phyloP scores from a whole-genome alignment of 2,329 filamentous ascomycete genomes.

The Aspergillus vadensis region DNA sequence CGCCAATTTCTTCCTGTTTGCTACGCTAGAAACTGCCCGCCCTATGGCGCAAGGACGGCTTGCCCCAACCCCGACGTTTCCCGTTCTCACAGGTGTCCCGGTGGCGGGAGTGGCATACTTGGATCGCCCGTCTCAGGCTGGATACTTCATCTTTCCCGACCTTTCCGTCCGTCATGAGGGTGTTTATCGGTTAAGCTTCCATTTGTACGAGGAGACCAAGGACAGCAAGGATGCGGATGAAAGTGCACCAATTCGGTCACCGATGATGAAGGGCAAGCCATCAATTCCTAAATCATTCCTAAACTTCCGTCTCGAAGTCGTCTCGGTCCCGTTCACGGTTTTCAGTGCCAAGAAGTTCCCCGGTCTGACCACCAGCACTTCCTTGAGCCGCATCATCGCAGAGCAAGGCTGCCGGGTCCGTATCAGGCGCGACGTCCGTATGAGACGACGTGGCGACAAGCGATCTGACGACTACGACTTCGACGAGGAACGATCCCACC shows the following conservation, averaged over 20 bases:
- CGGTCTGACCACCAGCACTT: slow-evolving; percentile 84
- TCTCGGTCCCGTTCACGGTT: slow-evolving; percentile 82
- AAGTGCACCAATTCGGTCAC: slow-evolving; percentile 48
- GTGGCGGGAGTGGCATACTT: slow-evolving; percentile 96
- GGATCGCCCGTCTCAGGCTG: slow-evolving; percentile 75
- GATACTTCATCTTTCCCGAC: slow-evolving; percentile 98
- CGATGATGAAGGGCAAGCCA: slow-evolving; percentile 33
- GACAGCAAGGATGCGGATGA: slow-evolving; percentile 75
- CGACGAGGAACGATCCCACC: slow-evolving; percentile 55
- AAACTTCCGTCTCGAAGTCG: slow-evolving; percentile 85
- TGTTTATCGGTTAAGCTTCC: slow-evolving; percentile 86
- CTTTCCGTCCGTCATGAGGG: slow-evolving; percentile 95
- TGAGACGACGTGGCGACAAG: slow-evolving; percentile 81
- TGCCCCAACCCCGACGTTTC: slow-evolving; percentile 66
- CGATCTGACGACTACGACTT: slow-evolving; percentile 68
- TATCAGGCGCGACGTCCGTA: slow-evolving; percentile 89
- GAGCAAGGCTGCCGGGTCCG: slow-evolving; percentile 96
- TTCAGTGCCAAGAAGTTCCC: slow-evolving; percentile 99
- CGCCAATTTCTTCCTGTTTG: slow-evolving; percentile 96
- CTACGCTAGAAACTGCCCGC: slow-evolving; percentile 83
- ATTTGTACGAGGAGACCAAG: slow-evolving; percentile 91
- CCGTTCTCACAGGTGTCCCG: slow-evolving; percentile 89
- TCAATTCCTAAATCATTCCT: slow-evolving; percentile 61
- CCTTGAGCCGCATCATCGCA: slow-evolving; percentile 83
- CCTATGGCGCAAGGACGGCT: slow-evolving; percentile 79